These are phyloP conservation scores for Geranomyces michiganensis DNA, from an alignment of 192 early-diverging fungal species.

Conservation along the genomic window DNA sequence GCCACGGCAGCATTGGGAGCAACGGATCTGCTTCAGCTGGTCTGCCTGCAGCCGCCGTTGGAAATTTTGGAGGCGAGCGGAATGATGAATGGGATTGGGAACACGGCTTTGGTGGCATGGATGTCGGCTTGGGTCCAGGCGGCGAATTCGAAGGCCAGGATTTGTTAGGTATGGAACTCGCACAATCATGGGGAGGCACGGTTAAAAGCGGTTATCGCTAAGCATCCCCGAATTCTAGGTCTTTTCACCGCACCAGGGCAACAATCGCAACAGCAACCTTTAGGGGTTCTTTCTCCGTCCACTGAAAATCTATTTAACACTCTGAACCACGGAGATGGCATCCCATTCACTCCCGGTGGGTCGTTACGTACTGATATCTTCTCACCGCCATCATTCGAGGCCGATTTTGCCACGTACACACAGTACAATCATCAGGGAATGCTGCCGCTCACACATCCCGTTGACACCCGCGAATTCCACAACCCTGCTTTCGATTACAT, in stretches of 20 bases:
- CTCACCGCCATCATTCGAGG: background rate
- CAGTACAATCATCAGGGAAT: background rate
- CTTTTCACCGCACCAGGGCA: background rate
- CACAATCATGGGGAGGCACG: too few species aligned
- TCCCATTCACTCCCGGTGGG: constrained; percentile 23
- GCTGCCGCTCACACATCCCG: constrained; percentile 9
- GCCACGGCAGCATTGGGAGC: background rate
- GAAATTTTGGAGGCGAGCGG: too few species aligned
- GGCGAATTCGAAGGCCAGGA: constrained; percentile 5
- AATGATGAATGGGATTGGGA: constrained; percentile 9
- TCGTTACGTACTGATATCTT: constrained; percentile 22
- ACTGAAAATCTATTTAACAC: constrained; percentile 17
- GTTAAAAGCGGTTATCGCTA: too few species aligned
- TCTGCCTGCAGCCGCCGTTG: too few species aligned
- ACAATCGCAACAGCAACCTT: background rate
- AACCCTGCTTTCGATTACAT: constrained; percentile 47
- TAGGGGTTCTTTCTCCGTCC: constrained; percentile 15
- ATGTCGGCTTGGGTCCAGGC: background rate
- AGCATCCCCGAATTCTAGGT: too few species aligned
- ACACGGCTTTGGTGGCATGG: constrained; percentile 1
- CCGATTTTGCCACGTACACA: background rate
- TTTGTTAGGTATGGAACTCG: background rate
- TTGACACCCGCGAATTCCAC: constrained; percentile 17
- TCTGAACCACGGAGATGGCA: background rate
- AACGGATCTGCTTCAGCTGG: too few species aligned